Base-by-base conservation (phyloP, 805 yeast genomes). In the Komagataella kurtzmanii region DNA sequence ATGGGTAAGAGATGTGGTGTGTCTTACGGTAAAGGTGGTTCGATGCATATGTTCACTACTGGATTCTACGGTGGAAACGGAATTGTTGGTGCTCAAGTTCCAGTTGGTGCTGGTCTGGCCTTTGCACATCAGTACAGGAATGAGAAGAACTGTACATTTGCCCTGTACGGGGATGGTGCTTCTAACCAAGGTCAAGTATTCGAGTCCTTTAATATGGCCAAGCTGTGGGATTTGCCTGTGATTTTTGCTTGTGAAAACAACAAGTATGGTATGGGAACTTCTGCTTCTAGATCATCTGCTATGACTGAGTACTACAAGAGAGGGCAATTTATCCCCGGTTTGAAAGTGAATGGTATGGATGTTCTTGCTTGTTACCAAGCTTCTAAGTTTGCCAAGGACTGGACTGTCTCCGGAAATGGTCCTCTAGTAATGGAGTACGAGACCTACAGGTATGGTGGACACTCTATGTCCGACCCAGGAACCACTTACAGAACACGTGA, bases 391-490 rank as follows among this genome's bases (percentile, higher is more conserved):
- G 98, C 98, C 65, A 90, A 89, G 76, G 96, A 91, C 71, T 93
- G 95, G 96, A 77, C 87, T 70, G 77, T 85, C 56, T 74, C 83
- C 55, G 97, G 96, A 65, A 90, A 91, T 65, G 99, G 98, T 58
- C 99, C 99, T 58, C 73, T 93, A 60, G 96, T 93, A 51, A 67
- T 93, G 61, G 99, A 93, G 78, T 93, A 85, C 74, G 97, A 90
- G 77, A 93, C 99, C 62, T 93, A 93, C 77, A 86, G 99, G 80
- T 93, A 93, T 71, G 98, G 98, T 77, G 99, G 99, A 71, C 99
- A 93, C 82, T 93, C 99, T 61, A 93, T 93, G 98, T 91, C 98
- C 61, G 99, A 93, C 75, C 99, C 99, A 65, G 99, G 99, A 80
- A 93, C 99, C 71, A 93, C 99, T 59, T 93, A 93, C 84, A 86